These are phyloP conservation scores for Globisporangium orthogonon DNA, from an alignment of 352 stramenopile genomes.

Conservation along the genomic window DNA sequence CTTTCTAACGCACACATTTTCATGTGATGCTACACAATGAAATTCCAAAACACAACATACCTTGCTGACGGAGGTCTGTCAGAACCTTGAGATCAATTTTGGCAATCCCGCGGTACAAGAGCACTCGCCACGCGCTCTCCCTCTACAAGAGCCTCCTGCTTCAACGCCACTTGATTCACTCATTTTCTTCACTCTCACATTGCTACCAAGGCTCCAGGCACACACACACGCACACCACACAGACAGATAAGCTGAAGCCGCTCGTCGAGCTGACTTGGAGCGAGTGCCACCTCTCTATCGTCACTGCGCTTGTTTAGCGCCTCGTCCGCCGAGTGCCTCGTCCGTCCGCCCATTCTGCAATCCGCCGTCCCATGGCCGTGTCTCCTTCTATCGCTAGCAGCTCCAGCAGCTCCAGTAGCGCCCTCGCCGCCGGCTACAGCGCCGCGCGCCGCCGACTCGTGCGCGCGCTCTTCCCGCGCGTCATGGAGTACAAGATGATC, in stretches of 20 bases:
- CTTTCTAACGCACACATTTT: no score
- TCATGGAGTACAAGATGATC: slow-evolving; percentile 81
- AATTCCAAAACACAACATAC: no score
- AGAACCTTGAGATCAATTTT: no score
- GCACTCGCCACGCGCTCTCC: no score
- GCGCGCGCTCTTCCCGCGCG: slow-evolving; percentile 45
- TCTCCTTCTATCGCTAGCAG: background rate
- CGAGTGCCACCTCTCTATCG: no score
- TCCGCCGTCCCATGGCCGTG: background rate
- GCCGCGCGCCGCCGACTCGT: slow-evolving; percentile 12
- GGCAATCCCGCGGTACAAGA: no score
- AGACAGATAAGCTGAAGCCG: background rate
- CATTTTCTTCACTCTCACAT: background rate
- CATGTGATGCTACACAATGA: no score
- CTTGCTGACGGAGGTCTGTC: no score
- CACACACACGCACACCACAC: no score
- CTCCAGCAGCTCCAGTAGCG: background rate
- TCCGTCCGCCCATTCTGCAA: background rate
- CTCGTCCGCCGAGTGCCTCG: background rate
- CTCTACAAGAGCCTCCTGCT: no score
- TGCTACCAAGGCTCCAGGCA: background rate
- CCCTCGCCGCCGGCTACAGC: background rate
- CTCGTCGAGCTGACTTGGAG: no score
- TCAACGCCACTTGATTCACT: background rate
- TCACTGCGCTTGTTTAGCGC: no score